These are phyloP conservation scores for Aspergillus sp. DNA, from an alignment of 2,329 filamentous ascomycete genomes.

Conservation along the genomic window DNA sequence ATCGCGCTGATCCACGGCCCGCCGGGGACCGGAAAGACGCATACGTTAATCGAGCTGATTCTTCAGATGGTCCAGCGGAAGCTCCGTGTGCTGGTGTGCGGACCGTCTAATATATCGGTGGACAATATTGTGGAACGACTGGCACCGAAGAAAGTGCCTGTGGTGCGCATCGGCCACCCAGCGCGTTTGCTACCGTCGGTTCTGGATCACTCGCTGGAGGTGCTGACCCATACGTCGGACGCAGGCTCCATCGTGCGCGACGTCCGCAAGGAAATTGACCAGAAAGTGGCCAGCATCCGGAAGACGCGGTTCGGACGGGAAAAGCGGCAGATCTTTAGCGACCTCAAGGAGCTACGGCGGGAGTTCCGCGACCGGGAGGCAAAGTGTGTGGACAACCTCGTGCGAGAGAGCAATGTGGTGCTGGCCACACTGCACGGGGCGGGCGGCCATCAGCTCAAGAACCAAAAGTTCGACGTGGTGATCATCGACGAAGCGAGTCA, in stretches of 20 bases:
- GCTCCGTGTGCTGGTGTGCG: conserved; percentile 83
- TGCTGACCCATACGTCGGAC: conserved; percentile 85
- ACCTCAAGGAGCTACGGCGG: conserved; percentile 80
- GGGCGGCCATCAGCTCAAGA: conserved; percentile 77
- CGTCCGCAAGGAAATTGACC: conserved; percentile 88
- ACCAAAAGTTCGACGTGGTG: conserved; percentile 85
- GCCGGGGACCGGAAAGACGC: conserved; percentile 94
- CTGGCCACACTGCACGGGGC: conserved; percentile 90
- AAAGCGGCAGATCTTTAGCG: conserved; percentile 75
- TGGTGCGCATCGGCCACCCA: conserved; percentile 88
- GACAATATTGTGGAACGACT: conserved; percentile 97
- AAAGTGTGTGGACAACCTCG: conserved; percentile 73
- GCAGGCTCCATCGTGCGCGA: conserved; percentile 87
- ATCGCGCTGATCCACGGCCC: conserved; percentile 91
- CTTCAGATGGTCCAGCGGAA: conserved; percentile 77
- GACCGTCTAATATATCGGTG: conserved; percentile 93
- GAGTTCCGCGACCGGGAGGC: conserved; percentile 85
- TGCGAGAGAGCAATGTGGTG: conserved; percentile 79
- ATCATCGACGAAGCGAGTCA: conserved; percentile 96
- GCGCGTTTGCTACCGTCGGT: conserved; percentile 87
- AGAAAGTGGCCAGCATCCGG: conserved; percentile 81
- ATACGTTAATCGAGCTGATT: conserved; percentile 92
- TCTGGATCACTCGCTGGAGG: conserved; percentile 83
- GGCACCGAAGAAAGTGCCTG: conserved; percentile 77
- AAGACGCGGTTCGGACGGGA: conserved; percentile 83